Percentiles rank a stretch among this genome's conserved stretches.
These are phyloP conservation scores for Lactarius trivialis DNA, from an alignment of 768 basidiomycete genomes.

Conservation along the genomic window DNA sequence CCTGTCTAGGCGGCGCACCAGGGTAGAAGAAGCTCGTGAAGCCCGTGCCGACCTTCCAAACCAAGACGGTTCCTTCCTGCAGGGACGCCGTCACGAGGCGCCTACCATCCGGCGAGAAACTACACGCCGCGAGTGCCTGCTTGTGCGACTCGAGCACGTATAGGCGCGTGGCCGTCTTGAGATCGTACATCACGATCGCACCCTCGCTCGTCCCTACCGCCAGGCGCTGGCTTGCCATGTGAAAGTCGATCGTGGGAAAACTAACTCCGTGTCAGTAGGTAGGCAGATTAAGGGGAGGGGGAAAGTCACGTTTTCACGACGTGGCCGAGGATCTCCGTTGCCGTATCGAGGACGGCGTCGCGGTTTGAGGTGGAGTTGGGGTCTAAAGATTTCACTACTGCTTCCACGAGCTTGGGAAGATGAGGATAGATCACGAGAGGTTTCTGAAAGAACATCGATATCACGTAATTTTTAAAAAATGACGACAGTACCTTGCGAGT, in stretches of 20 bases:
- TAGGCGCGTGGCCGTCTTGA: slow-evolving; percentile 90
- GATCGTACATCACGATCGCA: slow-evolving; percentile 90
- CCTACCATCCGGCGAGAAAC: slow-evolving; percentile 91
- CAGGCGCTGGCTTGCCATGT: slow-evolving; percentile 77
- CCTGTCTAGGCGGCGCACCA: slow-evolving; percentile 88
- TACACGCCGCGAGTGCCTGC: slow-evolving; percentile 72
- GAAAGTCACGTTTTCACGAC: slow-evolving; percentile 77
- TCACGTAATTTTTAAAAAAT: too few relatives aligned
- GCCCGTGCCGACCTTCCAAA: slow-evolving; percentile 95
- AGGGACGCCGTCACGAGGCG: slow-evolving; percentile 82
- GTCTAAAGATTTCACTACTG: slow-evolving; percentile 93
- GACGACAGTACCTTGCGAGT: slow-evolving; percentile 67
- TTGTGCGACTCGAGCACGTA: slow-evolving; percentile 94
- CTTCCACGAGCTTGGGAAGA: slow-evolving; percentile 82
- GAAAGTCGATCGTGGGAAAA: slow-evolving; percentile 92
- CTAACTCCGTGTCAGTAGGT: slow-evolving; percentile 35
- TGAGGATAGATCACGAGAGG: slow-evolving; percentile 80
- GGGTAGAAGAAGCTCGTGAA: slow-evolving; percentile 86
- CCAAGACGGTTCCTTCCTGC: slow-evolving; percentile 75
- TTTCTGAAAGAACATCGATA: slow-evolving; percentile 43
- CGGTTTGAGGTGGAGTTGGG: slow-evolving; percentile 72
- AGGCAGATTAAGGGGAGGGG: too few relatives aligned
- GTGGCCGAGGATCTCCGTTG: slow-evolving; percentile 89
- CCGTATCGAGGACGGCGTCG: slow-evolving; percentile 84
- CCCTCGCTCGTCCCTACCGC: slow-evolving; percentile 94